These are phyloP conservation scores for Scheffersomyces stipitis DNA, from an alignment of 805 yeast genomes.

Conservation along the genomic window DNA sequence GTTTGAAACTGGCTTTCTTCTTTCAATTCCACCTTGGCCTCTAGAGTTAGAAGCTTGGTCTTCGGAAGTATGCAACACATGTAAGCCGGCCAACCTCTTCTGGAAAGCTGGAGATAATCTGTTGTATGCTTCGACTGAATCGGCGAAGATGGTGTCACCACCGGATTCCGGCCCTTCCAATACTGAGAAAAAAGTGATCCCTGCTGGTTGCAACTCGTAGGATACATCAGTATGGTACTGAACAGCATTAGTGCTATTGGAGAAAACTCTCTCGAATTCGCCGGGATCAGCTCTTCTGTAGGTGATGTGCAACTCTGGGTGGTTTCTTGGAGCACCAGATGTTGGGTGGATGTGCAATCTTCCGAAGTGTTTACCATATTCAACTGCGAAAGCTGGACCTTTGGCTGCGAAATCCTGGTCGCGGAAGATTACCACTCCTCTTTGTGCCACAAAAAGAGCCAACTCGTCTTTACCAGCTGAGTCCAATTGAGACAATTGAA, in stretches of 20 bases:
- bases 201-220: constrained; percentile 72
- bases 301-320: constrained; percentile 60
- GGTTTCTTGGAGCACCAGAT: constrained; percentile 66
- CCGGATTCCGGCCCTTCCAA: constrained; percentile 59
- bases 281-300: constrained; percentile 47
- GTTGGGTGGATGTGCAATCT: constrained; percentile 70
- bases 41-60: constrained; percentile 53
- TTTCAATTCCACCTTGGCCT: constrained; percentile 55
- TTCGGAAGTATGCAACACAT: constrained; percentile 65
- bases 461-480: constrained; percentile 61
- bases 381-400: constrained; percentile 47
- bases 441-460: constrained; percentile 62
- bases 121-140: constrained; percentile 64
- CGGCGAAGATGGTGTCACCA: constrained; percentile 73
- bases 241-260: constrained; percentile 32
- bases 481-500: constrained; percentile 55
- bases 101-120: constrained; percentile 65
- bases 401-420: constrained; percentile 55
- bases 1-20: constrained; percentile 60
- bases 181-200: constrained; percentile 61
- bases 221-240: constrained; percentile 73
- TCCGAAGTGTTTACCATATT: constrained; percentile 64
- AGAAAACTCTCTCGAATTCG: constrained; percentile 33
- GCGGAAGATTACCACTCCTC: constrained; percentile 65
- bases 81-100: constrained; percentile 54